Evolutionary conservation across 345 rosid genomes (phyloP).

Genomic region (Combretum micranthum): DNA sequence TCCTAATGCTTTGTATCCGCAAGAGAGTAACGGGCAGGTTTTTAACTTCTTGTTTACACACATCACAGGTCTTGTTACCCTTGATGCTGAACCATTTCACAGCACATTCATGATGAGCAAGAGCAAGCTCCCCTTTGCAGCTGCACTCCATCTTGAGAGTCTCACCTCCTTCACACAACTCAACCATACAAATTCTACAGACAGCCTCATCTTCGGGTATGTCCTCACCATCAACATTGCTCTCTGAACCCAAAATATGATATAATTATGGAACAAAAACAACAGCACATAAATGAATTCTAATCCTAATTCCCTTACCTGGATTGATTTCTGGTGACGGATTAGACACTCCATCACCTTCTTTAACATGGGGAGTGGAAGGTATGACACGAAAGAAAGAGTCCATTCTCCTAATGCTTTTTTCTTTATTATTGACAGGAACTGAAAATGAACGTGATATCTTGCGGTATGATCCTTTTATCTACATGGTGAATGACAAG

Average conservation of each 20-base stretch:
- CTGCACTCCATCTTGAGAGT: slow-evolving; percentile 97
- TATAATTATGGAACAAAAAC: slow-evolving; percentile 1
- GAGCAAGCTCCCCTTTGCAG: slow-evolving; percentile 96
- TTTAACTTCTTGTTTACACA: slow-evolving; percentile 77
- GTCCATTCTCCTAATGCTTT: slow-evolving; percentile 63
- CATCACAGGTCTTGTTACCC: slow-evolving; percentile 90
- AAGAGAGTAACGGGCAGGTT: slow-evolving; percentile 84
- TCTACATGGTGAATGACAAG: slow-evolving; percentile 31
- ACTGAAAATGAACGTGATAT: slow-evolving; percentile 82
- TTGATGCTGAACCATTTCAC: slow-evolving; percentile 92
- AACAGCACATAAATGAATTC: too few species aligned
- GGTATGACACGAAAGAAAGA: slow-evolving; percentile 87
- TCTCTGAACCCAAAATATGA: slow-evolving; percentile 31
- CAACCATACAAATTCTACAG: slow-evolving; percentile 85
- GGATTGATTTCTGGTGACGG: slow-evolving; percentile 32
- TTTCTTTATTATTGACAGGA: slow-evolving; percentile 61
- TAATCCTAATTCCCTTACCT: slow-evolving; percentile 23
- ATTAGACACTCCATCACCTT: slow-evolving; percentile 36
- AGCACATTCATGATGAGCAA: slow-evolving; percentile 92
- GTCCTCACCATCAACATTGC: slow-evolving; percentile 67
- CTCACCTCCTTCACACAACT: slow-evolving; percentile 92
- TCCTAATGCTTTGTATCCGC: slow-evolving; percentile 50
- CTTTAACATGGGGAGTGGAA: slow-evolving; percentile 68
- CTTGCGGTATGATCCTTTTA: slow-evolving; percentile 32
- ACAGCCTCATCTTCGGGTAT: slow-evolving; percentile 93